phyloP scores from a whole-genome alignment of 192 early-diverging fungal genomes.

The Entomortierella parvispora region DNA sequence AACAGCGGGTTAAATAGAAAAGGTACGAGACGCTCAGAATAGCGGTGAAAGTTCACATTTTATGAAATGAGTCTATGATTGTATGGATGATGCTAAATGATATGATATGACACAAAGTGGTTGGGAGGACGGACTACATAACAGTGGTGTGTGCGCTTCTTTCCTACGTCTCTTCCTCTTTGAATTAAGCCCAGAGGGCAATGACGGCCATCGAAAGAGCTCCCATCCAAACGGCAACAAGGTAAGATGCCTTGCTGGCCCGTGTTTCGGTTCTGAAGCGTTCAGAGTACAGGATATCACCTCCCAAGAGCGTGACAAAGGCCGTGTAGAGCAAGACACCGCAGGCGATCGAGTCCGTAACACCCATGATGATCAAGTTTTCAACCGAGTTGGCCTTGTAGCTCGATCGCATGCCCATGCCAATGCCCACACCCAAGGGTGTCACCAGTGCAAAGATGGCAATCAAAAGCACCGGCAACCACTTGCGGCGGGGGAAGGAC shows the following conservation, averaged over 20 bases:
- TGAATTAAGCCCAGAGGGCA: conserved; percentile 62
- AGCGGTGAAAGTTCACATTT: too few relatives aligned
- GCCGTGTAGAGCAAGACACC: conserved; percentile 85
- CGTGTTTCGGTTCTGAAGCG: conserved; percentile 31
- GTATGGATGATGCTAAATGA: too few relatives aligned
- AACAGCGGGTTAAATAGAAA: too few relatives aligned
- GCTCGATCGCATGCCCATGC: conserved; percentile 74
- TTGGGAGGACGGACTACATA: too few relatives aligned
- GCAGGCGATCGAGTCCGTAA: conserved; percentile 82
- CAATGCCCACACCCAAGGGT: conserved; percentile 82
- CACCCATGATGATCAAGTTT: conserved; percentile 71
- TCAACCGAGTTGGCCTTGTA: conserved; percentile 70
- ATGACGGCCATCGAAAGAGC: conserved; percentile 62
- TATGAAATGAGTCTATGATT: too few relatives aligned
- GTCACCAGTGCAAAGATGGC: conserved; percentile 76
- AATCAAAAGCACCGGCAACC: conserved; percentile 57
- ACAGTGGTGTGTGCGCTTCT: too few relatives aligned
- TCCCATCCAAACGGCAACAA: conserved; percentile 60
- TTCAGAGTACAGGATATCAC: conserved; percentile 67
- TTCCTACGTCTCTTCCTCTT: background rate
- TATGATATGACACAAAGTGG: too few relatives aligned
- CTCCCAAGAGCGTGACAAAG: conserved; percentile 76
- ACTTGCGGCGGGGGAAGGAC: conserved; percentile 8
- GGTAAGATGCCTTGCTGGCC: conserved; percentile 27
- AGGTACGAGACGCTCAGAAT: too few relatives aligned